A percentile compares a stretch with the other conserved stretches of the same genome.
phyloP scores from a whole-genome alignment of 768 basidiomycete genomes.

The Lyophyllum semitale region DNA sequence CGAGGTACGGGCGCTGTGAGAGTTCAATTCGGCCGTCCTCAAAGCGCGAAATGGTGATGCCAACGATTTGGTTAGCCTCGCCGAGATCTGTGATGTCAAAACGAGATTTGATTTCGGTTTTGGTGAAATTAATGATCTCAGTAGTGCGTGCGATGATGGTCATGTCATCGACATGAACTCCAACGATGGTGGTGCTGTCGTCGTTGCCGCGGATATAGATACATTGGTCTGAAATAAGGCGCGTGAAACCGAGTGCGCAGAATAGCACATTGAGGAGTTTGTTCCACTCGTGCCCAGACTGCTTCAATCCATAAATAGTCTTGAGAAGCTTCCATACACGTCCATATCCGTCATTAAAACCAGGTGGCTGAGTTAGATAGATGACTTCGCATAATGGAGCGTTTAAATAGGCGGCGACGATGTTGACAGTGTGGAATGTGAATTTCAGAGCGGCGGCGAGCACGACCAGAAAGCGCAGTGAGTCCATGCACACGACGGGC shows the following conservation, averaged over 20 bases:
- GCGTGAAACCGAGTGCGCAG: constrained; percentile 14
- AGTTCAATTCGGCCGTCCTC: constrained; percentile 22
- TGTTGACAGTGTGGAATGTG: constrained; percentile 40
- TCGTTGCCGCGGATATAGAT: constrained; percentile 18
- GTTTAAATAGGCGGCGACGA: constrained; percentile 28
- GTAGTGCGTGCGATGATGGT: constrained; percentile 22
- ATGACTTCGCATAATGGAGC: constrained; percentile 31
- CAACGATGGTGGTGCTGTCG: constrained; percentile 14
- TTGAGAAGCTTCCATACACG: constrained; percentile 22
- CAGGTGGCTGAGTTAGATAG: constrained; percentile 39
- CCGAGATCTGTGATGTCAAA: constrained; percentile 34
- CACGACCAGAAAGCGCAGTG: constrained; percentile 30
- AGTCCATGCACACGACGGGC: constrained; percentile 32
- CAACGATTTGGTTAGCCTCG: constrained; percentile 27
- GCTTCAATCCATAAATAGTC: constrained; percentile 41
- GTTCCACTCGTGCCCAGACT: constrained; percentile 30
- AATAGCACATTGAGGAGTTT: constrained; percentile 20
- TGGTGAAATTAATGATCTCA: constrained; percentile 13
- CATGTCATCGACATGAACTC: constrained; percentile 37
- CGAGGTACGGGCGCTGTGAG: constrained; percentile 29
- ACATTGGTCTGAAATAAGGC: constrained; percentile 20
- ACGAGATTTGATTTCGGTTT: constrained; percentile 21
- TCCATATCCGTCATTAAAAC: constrained; percentile 27
- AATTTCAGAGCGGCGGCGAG: constrained; percentile 33
- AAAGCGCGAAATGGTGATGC: constrained; percentile 29